Percentiles rank a stretch among this genome's conserved stretches.
Conservation (phyloP, 2,329 filamentous ascomycete genomes). For the Alternaria sp. region DNA sequence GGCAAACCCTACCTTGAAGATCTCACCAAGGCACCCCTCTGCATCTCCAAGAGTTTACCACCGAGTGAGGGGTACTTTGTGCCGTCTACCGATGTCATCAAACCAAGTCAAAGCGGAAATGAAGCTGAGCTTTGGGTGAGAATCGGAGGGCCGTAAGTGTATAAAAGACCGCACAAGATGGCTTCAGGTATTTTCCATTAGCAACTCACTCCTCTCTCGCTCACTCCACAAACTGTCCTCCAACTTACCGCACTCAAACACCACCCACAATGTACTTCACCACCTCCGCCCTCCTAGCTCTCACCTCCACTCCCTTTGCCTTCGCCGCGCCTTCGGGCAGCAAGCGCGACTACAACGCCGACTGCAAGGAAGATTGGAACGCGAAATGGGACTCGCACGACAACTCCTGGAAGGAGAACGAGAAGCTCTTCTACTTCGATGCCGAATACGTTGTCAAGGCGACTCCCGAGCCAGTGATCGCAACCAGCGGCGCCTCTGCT, state of each 20-base stretch:
- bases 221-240: neutral
- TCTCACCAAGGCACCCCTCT: conserved; percentile 21
- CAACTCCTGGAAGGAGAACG: conserved; percentile 35
- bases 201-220: conserved; percentile 6
- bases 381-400: conserved; percentile 31
- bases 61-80: conserved; percentile 7
- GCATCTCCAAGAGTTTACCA: conserved; percentile 26
- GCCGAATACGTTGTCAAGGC: conserved; percentile 60
- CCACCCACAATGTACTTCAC: conserved; percentile 34
- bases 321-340: conserved; percentile 30
- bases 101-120: conserved; percentile 3
- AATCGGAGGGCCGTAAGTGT: conserved; percentile 21
- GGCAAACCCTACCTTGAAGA: conserved; percentile 20
- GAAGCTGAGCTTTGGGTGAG: neutral
- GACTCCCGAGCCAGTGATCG: conserved; percentile 61
- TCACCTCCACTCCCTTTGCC: conserved; percentile 32
- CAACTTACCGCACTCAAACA: conserved; percentile 6
- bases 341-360: conserved; percentile 26
- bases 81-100: conserved; percentile 31
- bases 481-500: conserved; percentile 49
- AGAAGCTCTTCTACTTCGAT: conserved; percentile 56
- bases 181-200: conserved; percentile 14
- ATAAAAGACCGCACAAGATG: conserved; percentile 27
- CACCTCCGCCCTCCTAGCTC: conserved; percentile 28
- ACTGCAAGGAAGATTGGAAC: conserved; percentile 35